Conservation (phyloP, 1,139 yeast species). For the Ogataea hybrid region DNA sequence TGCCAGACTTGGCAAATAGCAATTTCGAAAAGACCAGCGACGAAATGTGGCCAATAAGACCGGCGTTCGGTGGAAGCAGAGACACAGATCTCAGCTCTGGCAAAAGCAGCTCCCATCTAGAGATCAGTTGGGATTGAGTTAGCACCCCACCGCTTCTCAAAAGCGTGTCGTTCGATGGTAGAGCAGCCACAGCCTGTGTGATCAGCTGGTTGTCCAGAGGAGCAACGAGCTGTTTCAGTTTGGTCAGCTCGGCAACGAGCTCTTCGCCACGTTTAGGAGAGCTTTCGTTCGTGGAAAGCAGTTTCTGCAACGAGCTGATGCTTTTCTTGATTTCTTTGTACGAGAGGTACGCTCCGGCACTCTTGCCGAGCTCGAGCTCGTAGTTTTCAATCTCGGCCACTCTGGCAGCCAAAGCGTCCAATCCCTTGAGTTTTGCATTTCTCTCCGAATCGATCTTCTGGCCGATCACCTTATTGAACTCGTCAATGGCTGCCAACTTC, state of each 20-base stretch:
- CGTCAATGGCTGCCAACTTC: constrained; percentile 68
- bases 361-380: constrained; percentile 55
- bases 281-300: constrained; percentile 39
- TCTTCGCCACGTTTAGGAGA: constrained; percentile 29
- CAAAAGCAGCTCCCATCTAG: constrained; percentile 71
- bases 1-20: constrained; percentile 62
- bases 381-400: constrained; percentile 59
- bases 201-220: constrained; percentile 31
- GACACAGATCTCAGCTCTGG: constrained; percentile 91
- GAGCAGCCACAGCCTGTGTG: constrained; percentile 33
- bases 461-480: constrained; percentile 62
- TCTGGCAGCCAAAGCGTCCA: constrained; percentile 57
- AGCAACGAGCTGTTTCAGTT: constrained; percentile 30
- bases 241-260: constrained; percentile 32
- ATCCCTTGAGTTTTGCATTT: constrained; percentile 70
- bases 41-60: constrained; percentile 86
- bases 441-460: constrained; percentile 77
- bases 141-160: constrained; percentile 44
- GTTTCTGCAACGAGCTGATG: constrained; percentile 50
- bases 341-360: constrained; percentile 53
- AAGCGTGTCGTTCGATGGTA: constrained; percentile 40
- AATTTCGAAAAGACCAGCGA: constrained; percentile 76
- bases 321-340: constrained; percentile 58
- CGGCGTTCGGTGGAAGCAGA: constrained; percentile 82
- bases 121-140: constrained; percentile 62